phyloP scores from a whole-genome alignment of 805 yeast genomes.

The Sugiyamaella boreocaroliniensis region DNA sequence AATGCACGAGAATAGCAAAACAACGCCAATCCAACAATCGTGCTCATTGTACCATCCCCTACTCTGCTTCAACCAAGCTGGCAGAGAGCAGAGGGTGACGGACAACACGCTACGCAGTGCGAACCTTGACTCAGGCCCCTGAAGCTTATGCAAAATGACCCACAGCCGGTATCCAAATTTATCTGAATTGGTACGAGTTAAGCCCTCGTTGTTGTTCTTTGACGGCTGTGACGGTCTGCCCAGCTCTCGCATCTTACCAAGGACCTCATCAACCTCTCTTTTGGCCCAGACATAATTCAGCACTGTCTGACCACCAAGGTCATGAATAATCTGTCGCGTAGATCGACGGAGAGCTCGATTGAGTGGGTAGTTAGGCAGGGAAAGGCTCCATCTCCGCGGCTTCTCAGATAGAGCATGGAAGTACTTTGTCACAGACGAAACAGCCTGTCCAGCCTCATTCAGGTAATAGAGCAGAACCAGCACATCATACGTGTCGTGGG shows the following conservation, averaged over 20 bases:
- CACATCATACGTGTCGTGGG: conserved; percentile 34
- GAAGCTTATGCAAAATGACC: conserved; percentile 31
- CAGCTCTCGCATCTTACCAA: conserved; percentile 39
- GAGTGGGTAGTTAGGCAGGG: conserved; percentile 36
- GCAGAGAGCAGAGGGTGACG: conserved; percentile 36
- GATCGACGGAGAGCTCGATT: conserved; percentile 36
- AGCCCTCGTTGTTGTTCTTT: neutral
- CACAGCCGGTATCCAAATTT: conserved; percentile 35
- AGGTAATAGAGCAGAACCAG: conserved; percentile 38
- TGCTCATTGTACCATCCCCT: conserved; percentile 38
- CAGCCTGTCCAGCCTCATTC: conserved; percentile 36
- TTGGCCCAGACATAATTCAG: conserved; percentile 39
- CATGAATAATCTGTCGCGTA: conserved; percentile 39
- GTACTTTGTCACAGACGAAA: conserved; percentile 16
- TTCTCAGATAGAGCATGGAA: conserved; percentile 8
- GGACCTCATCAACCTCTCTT: conserved; percentile 41
- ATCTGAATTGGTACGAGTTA: neutral
- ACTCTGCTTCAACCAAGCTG: conserved; percentile 38
- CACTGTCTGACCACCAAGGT: conserved; percentile 43
- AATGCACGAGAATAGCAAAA: conserved; percentile 33
- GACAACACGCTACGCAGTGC: conserved; percentile 38
- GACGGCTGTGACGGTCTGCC: neutral
- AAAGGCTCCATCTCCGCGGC: conserved; percentile 32
- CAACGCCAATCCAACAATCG: conserved; percentile 41
- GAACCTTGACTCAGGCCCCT: conserved; percentile 38